A percentile compares a stretch with the other conserved stretches of the same genome.
Evolutionary conservation across 495 filamentous ascomycete species (phyloP).

Genomic region (Neurospora sp.): DNA sequence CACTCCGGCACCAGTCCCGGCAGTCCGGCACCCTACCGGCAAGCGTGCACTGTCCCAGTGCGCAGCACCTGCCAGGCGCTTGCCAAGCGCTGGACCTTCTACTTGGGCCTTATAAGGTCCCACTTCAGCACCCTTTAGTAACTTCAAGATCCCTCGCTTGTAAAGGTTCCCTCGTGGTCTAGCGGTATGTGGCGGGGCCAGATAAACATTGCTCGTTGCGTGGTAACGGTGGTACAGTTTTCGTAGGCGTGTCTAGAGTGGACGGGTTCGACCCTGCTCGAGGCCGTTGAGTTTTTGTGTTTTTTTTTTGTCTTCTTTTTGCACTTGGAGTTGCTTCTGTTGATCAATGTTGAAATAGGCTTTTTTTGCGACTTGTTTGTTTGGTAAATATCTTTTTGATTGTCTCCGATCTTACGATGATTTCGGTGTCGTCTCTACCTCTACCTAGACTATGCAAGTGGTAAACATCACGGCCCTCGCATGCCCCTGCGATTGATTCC

Average conservation of each 20-base stretch:
- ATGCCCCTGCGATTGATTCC: background rate
- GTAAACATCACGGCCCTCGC: background rate
- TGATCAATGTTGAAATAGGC: background rate
- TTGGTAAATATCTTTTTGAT: background rate
- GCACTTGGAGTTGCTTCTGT: background rate
- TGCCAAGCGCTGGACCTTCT: background rate
- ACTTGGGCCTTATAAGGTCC: background rate
- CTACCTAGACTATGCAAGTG: background rate
- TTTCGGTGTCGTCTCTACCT: background rate
- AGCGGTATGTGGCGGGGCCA: background rate
- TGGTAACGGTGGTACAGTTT: background rate
- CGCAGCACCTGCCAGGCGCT: background rate
- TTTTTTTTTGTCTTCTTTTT: background rate
- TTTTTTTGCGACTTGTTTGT: background rate
- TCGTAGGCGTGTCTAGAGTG: background rate
- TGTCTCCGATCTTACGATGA: background rate
- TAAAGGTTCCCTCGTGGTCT: background rate
- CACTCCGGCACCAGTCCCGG: background rate
- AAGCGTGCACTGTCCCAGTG: background rate
- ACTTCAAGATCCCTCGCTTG: background rate
- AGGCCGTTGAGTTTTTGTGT: background rate
- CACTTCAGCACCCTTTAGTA: background rate
- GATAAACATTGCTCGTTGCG: background rate
- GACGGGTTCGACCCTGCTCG: background rate
- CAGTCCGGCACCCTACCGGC: background rate